Base-by-base conservation (phyloP, 768 basidiomycete species). In the Albatrellus ellisii region DNA sequence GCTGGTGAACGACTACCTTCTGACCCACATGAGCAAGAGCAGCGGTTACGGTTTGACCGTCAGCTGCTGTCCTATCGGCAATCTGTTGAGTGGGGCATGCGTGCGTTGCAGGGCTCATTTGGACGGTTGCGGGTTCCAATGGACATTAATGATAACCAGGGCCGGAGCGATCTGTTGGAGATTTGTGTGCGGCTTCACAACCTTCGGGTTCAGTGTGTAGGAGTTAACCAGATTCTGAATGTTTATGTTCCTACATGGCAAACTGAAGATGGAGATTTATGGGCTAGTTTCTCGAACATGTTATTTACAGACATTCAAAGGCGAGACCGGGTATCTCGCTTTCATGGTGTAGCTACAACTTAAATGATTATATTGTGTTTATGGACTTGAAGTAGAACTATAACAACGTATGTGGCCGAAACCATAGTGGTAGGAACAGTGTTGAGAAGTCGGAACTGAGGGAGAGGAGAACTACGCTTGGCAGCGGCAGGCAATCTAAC, bases 81-180 rank as follows among this genome's bases (percentile, higher is more conserved):
- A 50, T 65, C 69, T 1, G 68, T 68, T 9, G 68, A 75, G 48
- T 75, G 69, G 73, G 70, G 70, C 0, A 72, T 65, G 59, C 56
- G 56, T 1, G 45, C 53, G 4, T 37, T 73, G 6, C 69, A 70
- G 46, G 66, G 67, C 6, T 63, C 64, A 1, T 73, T 70, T 57
- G 65, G 70, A 4, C 52, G 60, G 1, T 57, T 75, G 8, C 53
- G 60, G 4, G 38, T 75, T 1, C 72, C 63, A 1, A 49, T 72
- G 1, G 45, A 55, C 11, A 62, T 68, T 20, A 47, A 59, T 28
- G 26, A 67, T 42, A 39, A 34, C 2, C 28, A 52, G 3, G 15
- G 22, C 1, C 47, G 62, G 2, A 38, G 18, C 7, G 48, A 63
- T 33, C 52, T 72, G 2, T 46, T 71, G 1, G 65, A 68, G 52